phyloP scores from a whole-genome alignment of 2,329 filamentous ascomycete species.

The Diaporthe batatas region DNA sequence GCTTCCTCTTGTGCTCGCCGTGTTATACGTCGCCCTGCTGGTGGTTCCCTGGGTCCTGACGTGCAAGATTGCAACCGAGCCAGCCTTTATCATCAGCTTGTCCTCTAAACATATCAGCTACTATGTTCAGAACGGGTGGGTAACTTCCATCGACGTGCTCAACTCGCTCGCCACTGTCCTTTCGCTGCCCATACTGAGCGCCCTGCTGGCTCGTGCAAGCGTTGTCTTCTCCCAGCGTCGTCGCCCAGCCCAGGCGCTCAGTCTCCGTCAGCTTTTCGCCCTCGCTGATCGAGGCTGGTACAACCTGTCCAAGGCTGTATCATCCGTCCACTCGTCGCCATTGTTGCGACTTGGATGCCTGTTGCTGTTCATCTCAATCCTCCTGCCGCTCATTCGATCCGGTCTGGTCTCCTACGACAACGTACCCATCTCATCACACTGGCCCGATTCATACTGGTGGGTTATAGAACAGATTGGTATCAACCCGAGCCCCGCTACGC shows the following conservation, averaged over 20 bases:
- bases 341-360: neutral
- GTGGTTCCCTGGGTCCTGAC: constrained; percentile 31
- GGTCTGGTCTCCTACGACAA: constrained; percentile 8
- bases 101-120: fast-evolving
- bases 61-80: constrained; percentile 15
- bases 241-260: constrained; percentile 40
- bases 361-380: constrained; percentile 14
- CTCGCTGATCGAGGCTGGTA: constrained; percentile 45
- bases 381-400: constrained; percentile 27
- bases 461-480: neutral
- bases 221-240: constrained; percentile 44
- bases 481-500: neutral
- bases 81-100: neutral
- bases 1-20: constrained; percentile 11
- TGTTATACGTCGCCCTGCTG: constrained; percentile 24
- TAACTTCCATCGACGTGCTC: constrained; percentile 21
- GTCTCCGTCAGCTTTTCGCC: constrained; percentile 44
- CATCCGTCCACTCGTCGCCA: neutral
- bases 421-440: neutral
- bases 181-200: constrained; percentile 43
- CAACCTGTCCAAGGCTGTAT: neutral
- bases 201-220: constrained; percentile 43
- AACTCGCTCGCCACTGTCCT: constrained; percentile 41
- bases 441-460: neutral
- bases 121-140: neutral